phyloP scores from a whole-genome alignment of 1,284 basidiomycete species.

The Ceraceosorus guamensis region DNA sequence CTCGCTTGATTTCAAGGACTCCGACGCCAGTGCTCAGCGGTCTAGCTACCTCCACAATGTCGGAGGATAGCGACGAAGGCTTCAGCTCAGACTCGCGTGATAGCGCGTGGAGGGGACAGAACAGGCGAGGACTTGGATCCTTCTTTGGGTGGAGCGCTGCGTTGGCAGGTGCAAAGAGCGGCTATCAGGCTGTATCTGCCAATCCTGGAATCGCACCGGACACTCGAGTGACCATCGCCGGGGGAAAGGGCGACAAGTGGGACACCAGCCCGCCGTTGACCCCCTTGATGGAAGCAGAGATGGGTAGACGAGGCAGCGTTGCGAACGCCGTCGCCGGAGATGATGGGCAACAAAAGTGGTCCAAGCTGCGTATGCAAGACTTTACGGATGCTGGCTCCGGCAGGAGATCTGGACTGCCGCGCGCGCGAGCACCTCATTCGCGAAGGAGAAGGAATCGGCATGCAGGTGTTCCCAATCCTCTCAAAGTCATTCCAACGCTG shows the following conservation, averaged over 20 bases:
- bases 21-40: slow-evolving; percentile 16
- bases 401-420: not conserved
- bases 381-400: not conserved
- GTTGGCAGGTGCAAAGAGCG: slow-evolving; percentile 12
- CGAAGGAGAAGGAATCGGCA: not conserved
- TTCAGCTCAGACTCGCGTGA: slow-evolving; percentile 24
- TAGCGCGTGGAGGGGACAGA: slow-evolving; percentile 11
- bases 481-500: slow-evolving; percentile 17
- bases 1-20: slow-evolving; percentile 16
- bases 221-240: slow-evolving; percentile 11
- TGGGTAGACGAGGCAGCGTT: slow-evolving; percentile 2
- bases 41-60: slow-evolving; percentile 10
- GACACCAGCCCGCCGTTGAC: slow-evolving; percentile 7
- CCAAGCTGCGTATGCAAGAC: not conserved
- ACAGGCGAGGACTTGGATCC: not conserved
- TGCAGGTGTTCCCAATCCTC: slow-evolving; percentile 10
- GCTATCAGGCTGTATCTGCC: too few relatives aligned
- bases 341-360: slow-evolving; percentile 7
- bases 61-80: slow-evolving; percentile 9
- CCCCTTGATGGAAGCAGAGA: not conserved
- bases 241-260: slow-evolving; percentile 20
- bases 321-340: slow-evolving; percentile 18
- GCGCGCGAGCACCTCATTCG: not conserved
- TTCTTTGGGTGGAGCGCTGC: slow-evolving; percentile 8
- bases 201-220: slow-evolving; percentile 7